Conservation (phyloP, 306 rosid genomes). For the Medicago arabica region DNA sequence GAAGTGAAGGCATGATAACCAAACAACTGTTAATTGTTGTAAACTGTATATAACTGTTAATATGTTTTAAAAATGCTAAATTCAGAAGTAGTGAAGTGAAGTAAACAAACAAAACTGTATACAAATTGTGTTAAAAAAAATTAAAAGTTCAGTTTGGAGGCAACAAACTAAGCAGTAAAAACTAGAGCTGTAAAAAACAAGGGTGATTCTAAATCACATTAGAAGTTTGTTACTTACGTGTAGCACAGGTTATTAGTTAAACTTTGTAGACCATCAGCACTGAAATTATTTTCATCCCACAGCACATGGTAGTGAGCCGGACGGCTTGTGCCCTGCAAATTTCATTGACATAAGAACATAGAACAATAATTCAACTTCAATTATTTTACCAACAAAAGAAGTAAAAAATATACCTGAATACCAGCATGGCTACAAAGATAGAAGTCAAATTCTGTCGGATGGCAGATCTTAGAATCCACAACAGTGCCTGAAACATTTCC, state of each 20-base stretch:
- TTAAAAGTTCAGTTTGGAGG: too few relatives aligned
- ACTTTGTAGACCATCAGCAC: conserved; percentile 83
- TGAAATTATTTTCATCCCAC: conserved; percentile 96
- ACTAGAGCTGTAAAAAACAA: not conserved
- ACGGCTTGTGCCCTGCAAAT: conserved; percentile 90
- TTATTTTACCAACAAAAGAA: not conserved
- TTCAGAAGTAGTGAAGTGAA: not conserved
- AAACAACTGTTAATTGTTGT: too few relatives aligned
- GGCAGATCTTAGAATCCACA: conserved; percentile 96
- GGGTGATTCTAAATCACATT: not conserved
- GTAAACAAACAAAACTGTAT: too few relatives aligned
- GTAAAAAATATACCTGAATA: conserved; percentile 64
- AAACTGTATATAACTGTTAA: not conserved
- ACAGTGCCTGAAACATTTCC: conserved; percentile 76
- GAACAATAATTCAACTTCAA: not conserved
- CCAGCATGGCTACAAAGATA: conserved; percentile 98
- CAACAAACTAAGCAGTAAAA: not conserved
- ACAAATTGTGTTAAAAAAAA: too few relatives aligned
- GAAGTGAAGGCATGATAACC: too few relatives aligned
- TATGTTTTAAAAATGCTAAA: too few relatives aligned
- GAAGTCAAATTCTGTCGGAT: conserved; percentile 93
- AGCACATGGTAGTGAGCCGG: conserved; percentile 97
- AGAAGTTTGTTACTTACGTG: conserved; percentile 65
- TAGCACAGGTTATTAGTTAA: conserved; percentile 93
- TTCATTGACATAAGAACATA: not conserved